Percentiles rank a stretch among this genome's conserved stretches.
phyloP scores from a whole-genome alignment of 306 rosid species.

The Castanopsis chinensis region DNA sequence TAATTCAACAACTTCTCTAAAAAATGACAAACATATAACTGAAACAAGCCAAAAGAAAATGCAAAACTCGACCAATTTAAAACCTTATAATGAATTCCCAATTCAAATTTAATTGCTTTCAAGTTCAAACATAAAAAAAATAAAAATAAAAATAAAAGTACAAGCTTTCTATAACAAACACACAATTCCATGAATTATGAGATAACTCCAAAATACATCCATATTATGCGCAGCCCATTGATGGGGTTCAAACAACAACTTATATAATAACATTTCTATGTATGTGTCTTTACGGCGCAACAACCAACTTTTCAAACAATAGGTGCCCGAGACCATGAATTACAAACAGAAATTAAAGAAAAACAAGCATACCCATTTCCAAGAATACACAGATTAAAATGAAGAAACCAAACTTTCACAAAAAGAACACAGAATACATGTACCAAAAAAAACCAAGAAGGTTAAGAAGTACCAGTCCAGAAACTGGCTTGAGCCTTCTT shows the following conservation, averaged over 20 bases:
- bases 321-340: neutral
- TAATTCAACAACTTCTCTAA: neutral
- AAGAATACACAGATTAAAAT: neutral
- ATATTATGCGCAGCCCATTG: neutral
- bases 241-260: neutral
- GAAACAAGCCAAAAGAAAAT: neutral
- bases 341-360: neutral
- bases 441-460: neutral
- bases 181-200: neutral
- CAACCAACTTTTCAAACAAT: neutral
- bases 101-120: neutral
- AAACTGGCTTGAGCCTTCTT: slow-evolving; percentile 93
- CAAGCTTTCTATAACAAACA: neutral
- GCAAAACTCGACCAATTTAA: neutral
- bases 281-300: no score
- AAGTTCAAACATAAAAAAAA: neutral
- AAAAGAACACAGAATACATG: neutral
- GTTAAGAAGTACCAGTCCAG: slow-evolving; percentile 71
- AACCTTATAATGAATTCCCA: neutral
- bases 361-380: neutral
- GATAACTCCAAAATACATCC: neutral
- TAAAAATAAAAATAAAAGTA: neutral
- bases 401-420: neutral
- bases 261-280: no score
- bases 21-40: neutral